These are phyloP conservation scores for Talaromyces wortmannii DNA, from an alignment of 495 filamentous ascomycete genomes.

Conservation along the genomic window DNA sequence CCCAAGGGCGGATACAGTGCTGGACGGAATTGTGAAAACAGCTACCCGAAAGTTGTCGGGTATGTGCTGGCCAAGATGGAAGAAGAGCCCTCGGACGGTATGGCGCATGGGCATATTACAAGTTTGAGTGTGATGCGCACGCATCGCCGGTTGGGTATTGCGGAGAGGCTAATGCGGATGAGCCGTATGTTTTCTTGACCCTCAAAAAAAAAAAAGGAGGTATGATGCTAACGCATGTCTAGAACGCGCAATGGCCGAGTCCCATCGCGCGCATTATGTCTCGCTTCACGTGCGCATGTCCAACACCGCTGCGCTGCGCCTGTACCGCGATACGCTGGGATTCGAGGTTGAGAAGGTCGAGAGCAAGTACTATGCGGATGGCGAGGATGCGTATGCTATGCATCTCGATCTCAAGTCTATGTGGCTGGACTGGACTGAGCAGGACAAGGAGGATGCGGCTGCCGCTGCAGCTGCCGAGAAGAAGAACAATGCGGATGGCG, in stretches of 20 bases:
- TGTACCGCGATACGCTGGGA: slow-evolving; percentile 89
- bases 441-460: slow-evolving; percentile 25
- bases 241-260: slow-evolving; percentile 97
- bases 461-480: slow-evolving; percentile 5
- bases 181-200: slow-evolving; percentile 55
- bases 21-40: slow-evolving; percentile 37
- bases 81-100: slow-evolving; percentile 86
- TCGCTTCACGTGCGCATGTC: slow-evolving; percentile 91
- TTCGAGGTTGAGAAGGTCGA: slow-evolving; percentile 90
- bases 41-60: slow-evolving; percentile 96
- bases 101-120: slow-evolving; percentile 95
- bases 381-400: slow-evolving; percentile 95
- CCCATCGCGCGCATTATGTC: slow-evolving; percentile 84
- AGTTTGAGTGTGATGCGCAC: slow-evolving; percentile 94
- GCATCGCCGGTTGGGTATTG: slow-evolving; percentile 82
- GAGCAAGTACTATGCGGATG: slow-evolving; percentile 94
- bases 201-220: no score
- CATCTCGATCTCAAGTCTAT: slow-evolving; percentile 70
- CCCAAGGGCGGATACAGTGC: slow-evolving; percentile 51
- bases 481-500: slow-evolving; percentile 17
- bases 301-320: slow-evolving; percentile 81
- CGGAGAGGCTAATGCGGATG: slow-evolving; percentile 95
- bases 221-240: neutral
- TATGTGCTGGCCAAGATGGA: slow-evolving; percentile 99
- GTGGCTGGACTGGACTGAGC: slow-evolving; percentile 36